Evolutionary conservation across 441 rosid genomes (phyloP), one percentile per base, ranked within the genome.

Genomic region (Francoa sonchifolia): DNA sequence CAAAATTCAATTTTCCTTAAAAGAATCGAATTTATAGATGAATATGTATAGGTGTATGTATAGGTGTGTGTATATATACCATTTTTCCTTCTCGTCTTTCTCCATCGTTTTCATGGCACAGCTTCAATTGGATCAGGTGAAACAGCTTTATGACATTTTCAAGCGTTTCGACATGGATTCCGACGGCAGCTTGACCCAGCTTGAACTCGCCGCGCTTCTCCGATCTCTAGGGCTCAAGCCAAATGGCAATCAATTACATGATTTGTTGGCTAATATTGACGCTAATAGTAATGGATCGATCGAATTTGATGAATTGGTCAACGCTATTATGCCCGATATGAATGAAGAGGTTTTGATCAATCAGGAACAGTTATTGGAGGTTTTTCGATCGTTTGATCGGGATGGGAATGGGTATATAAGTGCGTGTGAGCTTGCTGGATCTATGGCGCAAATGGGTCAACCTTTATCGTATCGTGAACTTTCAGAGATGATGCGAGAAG

Each of bases 401-500:
- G 82, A 79, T 14, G 77, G 89, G 0, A 76, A 76, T 0, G 89
- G 82, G 6, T 69, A 57, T 57, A 73, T 76, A 29, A 73, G 74
- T 13, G 76, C 79, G 0, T 78, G 79, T 0, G 82, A 79, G 57
- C 50, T 79, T 0, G 82, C 82, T 0, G 79, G 85, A 1, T 57
- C 79, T 7, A 79, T 76, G 82, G 79, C 85, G 12, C 73, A 79
- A 31, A 69, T 76, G 82, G 79, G 89, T 0, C 84, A 76, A 8
- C 79, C 89, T 0, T 49, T 79, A 41, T 60, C 89, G 11, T 76
- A 71, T 31, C 53, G 35, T 26, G 85, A 79, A 46, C 23, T 79
- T 14, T 67, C 78, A 33, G 76, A 71, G 26, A 75, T 71, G 76
- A 75, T 75, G 73, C 50, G 18, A 44, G 69, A 68, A 40, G 82